phyloP scores from a whole-genome alignment of 2,329 filamentous ascomycete genomes.

The Diaporthe sp. region DNA sequence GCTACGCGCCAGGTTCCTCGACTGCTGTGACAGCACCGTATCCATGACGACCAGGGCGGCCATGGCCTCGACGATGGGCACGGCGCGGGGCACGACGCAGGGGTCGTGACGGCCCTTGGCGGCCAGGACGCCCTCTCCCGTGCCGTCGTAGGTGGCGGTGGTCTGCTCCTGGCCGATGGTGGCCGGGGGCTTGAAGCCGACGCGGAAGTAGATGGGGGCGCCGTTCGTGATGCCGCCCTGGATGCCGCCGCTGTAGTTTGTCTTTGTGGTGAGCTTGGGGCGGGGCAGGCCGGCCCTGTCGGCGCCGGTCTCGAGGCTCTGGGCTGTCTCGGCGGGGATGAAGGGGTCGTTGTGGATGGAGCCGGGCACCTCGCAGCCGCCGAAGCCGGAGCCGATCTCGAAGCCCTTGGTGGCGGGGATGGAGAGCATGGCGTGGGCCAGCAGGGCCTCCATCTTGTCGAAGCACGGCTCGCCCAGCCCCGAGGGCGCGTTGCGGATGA shows the following conservation, averaged over 20 bases:
- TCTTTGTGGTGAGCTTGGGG: conserved; percentile 84
- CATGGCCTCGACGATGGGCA: conserved; percentile 94
- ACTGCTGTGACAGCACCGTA: conserved; percentile 86
- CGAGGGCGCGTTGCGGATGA: conserved; percentile 86
- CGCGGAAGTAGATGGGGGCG: conserved; percentile 92
- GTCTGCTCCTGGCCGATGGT: conserved; percentile 92
- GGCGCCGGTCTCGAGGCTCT: conserved; percentile 60
- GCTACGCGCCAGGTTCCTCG: conserved; percentile 62
- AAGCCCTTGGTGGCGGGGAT: conserved; percentile 97
- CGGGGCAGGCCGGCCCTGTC: conserved; percentile 61
- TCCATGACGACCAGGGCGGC: conserved; percentile 90
- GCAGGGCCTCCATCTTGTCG: conserved; percentile 92
- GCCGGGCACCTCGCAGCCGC: conserved; percentile 86
- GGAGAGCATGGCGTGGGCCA: conserved; percentile 94
- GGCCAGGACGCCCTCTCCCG: conserved; percentile 79
- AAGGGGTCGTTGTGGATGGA: conserved; percentile 95
- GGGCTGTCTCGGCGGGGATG: conserved; percentile 65
- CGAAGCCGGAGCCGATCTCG: conserved; percentile 94
- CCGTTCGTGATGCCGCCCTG: conserved; percentile 97
- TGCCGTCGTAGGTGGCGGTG: conserved; percentile 84
- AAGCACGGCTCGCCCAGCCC: conserved; percentile 95
- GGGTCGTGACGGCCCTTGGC: conserved; percentile 97
- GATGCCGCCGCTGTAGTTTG: conserved; percentile 95
- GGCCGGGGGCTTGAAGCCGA: conserved; percentile 94
- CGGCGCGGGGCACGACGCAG: conserved; percentile 88